These are phyloP conservation scores for Metschnikowia dekortorum DNA, from an alignment of 805 yeast species.

Conservation along the genomic window DNA sequence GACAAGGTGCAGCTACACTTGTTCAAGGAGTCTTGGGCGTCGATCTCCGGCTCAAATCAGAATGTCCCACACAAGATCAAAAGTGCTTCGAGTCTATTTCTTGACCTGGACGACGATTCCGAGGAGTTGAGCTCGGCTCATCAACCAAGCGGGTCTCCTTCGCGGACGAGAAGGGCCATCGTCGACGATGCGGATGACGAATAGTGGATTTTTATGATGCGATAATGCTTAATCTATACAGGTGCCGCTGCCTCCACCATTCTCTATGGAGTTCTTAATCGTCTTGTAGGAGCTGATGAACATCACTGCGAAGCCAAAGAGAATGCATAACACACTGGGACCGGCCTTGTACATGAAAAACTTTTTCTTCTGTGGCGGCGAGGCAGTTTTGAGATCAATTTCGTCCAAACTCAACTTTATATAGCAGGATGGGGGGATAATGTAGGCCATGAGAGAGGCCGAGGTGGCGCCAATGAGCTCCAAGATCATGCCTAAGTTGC, in stretches of 20 bases:
- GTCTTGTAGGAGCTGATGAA: conserved; percentile 76
- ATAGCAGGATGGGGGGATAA: conserved; percentile 82
- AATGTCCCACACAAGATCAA: conserved; percentile 9
- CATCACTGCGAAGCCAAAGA: conserved; percentile 77
- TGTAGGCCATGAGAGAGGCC: conserved; percentile 89
- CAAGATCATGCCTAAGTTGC: conserved; percentile 83
- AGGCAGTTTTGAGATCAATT: conserved; percentile 28
- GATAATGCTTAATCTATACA: conserved; percentile 37
- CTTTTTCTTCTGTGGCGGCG: conserved; percentile 19
- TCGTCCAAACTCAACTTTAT: conserved; percentile 54
- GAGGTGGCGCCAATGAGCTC: conserved; percentile 92
- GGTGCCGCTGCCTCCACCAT: conserved; percentile 39
- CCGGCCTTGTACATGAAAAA: conserved; percentile 41
- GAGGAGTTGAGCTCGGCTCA: neutral
- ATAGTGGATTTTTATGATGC: neutral
- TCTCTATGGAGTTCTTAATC: conserved; percentile 40
- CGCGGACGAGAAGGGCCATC: conserved; percentile 14
- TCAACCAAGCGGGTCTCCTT: neutral
- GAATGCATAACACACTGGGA: conserved; percentile 57
- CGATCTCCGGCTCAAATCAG: conserved; percentile 4
- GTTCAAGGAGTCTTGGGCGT: conserved; percentile 16
- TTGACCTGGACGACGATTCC: conserved; percentile 14
- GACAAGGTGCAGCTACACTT: conserved; percentile 17
- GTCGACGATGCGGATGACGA: conserved; percentile 26
- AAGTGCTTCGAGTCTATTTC: conserved; percentile 13